These are phyloP conservation scores for Cryptococcus depauperatus DNA, from an alignment of 1,284 basidiomycete species.

Conservation along the genomic window DNA sequence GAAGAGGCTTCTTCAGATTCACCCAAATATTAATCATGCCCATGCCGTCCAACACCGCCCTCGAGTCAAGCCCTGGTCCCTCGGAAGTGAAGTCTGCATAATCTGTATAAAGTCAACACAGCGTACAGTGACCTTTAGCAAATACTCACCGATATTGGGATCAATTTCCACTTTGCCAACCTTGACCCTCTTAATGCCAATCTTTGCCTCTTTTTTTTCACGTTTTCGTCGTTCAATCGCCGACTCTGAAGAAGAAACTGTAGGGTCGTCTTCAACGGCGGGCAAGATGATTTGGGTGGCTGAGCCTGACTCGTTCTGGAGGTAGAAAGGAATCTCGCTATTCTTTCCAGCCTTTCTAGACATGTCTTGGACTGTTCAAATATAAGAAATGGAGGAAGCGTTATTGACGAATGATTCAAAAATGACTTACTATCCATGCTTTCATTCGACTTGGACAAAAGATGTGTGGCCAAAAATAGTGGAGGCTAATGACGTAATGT, in stretches of 20 bases:
- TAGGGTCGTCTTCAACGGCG: no score
- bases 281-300: no score
- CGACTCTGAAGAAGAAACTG: no score
- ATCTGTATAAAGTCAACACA: slow-evolving; percentile 18
- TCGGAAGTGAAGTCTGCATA: slow-evolving; percentile 28
- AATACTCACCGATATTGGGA: slow-evolving; percentile 23
- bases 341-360: no score
- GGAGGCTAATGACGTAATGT: not conserved
- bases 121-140: not conserved
- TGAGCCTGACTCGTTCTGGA: no score
- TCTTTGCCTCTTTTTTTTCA: slow-evolving; percentile 1
- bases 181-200: slow-evolving; percentile 17
- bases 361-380: no score
- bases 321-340: no score
- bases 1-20: slow-evolving; percentile 49
- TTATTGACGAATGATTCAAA: no score
- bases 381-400: no score
- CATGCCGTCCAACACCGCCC: slow-evolving; percentile 29
- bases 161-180: slow-evolving; percentile 22
- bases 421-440: no score
- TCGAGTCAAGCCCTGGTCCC: slow-evolving; percentile 37
- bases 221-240: not conserved
- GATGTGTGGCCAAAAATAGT: no score
- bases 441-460: no score
- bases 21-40: slow-evolving; percentile 41